Base-by-base conservation (phyloP, 1,284 basidiomycete genomes). In the Coniferiporia weirii region DNA sequence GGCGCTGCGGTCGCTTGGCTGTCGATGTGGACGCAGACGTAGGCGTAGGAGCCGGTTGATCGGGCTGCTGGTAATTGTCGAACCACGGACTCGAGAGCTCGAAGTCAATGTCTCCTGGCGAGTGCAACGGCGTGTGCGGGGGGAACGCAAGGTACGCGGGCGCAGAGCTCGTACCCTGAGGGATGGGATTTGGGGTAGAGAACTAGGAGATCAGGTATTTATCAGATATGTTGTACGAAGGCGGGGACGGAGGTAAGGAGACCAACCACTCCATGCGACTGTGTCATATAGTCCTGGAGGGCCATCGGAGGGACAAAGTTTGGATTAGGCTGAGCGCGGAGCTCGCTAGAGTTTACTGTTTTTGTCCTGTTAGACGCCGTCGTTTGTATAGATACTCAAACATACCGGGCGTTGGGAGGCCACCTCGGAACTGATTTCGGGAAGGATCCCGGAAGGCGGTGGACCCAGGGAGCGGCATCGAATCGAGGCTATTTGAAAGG, bases 51-150 rank as follows among this genome's bases (percentile, higher is more conserved):
- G 38, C 3, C 12, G 49, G 56, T 43, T 48, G 57, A 40, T 57
- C 51, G n/a, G 45, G 34, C 36, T 54, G 45, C 17, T 27, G 43
- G 71, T 63, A 72, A 17, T 86, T 79, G 2, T 82, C 84, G 0
- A 91, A 75, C 85, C 86, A 89, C 1, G 88, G 88, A 64, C 87
- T 89, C 1, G 85, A 87, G 51, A 91, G 81, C 63, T 90, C 85
- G 59, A 85, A 79, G 61, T 87, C 86, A 17, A 87, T 69, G 46
- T 86, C 84, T 10, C 74, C 72, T 1, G 79, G 76, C 1, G 77
- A 77, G 40, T 75, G 64, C 52, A 73, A 67, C 46, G 69, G 72
- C 61, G 65, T 71, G 22, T 66, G 75, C 17, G 73, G 71, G 35
- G 72, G 74, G 68, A 87, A 88, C 10, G 79, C 84, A 46, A 87